Evolutionary conservation across 192 early-diverging fungal genomes (phyloP).

Genomic region (Diversispora eburnea): DNA sequence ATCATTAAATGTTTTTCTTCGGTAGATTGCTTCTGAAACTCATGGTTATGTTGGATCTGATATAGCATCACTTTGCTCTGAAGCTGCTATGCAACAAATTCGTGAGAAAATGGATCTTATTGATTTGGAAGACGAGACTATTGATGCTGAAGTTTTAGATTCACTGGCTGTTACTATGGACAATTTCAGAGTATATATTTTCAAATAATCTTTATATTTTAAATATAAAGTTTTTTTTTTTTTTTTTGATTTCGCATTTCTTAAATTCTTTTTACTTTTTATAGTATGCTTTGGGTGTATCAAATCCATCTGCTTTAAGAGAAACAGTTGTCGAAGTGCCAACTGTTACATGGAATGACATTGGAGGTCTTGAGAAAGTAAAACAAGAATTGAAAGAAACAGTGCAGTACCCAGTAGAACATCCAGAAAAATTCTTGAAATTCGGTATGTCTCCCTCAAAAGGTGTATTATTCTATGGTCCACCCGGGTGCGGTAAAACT

Average conservation of each 20-base stretch:
- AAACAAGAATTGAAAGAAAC: slow-evolving; percentile 98
- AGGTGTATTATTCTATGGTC: slow-evolving; percentile 98
- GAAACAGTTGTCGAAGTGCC: slow-evolving; percentile 98
- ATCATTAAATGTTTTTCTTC: neutral
- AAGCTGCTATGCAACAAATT: slow-evolving; percentile 99
- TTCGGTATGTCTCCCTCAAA: slow-evolving; percentile 97
- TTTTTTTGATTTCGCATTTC: too few relatives aligned
- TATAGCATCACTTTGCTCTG: slow-evolving; percentile 95
- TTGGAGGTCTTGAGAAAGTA: slow-evolving; percentile 97
- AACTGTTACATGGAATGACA: slow-evolving; percentile 90
- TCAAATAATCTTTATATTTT: neutral
- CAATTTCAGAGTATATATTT: slow-evolving; percentile 74
- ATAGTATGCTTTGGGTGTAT: slow-evolving; percentile 83
- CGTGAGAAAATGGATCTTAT: slow-evolving; percentile 99
- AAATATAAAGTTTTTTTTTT: too few relatives aligned
- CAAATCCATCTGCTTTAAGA: slow-evolving; percentile 97
- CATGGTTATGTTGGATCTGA: slow-evolving; percentile 98
- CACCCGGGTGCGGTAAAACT: slow-evolving; percentile 98
- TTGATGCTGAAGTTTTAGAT: slow-evolving; percentile 96
- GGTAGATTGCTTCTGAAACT: slow-evolving; percentile 85
- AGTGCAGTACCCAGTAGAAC: slow-evolving; percentile 98
- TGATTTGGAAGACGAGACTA: slow-evolving; percentile 97
- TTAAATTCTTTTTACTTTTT: neutral
- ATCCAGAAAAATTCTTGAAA: slow-evolving; percentile 99
- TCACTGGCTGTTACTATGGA: slow-evolving; percentile 95